Evolutionary conservation across 139 green algal genomes (phyloP), one percentile per base, ranked within the genome.

Genomic region (Picochlorum sp.): DNA sequence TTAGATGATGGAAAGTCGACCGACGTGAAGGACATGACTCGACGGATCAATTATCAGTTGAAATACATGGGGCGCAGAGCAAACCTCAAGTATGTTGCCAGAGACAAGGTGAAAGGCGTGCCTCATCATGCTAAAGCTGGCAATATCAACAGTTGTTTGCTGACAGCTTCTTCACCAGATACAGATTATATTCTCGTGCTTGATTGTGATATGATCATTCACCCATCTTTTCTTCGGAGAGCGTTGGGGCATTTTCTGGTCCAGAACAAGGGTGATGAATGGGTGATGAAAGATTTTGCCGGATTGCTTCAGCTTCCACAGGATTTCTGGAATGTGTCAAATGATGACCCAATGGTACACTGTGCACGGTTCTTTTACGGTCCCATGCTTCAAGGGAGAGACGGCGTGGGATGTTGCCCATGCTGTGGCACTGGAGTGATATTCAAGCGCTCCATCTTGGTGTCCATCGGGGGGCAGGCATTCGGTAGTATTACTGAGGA

Each of bases 1-100:
- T 45, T 68, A 45, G 67, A 73, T n/a, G 67, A 73, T 52, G 34
- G 26, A 13, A 13, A n/a, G 13, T 45, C 56, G 4, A 20, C 23
- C 5, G 59, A 63, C 0, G 45, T 73, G 52, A 44, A 54, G 4
- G 30, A 49, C 26, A 30, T 61, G 14, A 58, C 68, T n/a, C 24
- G n/a, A 23, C 20, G 30, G 24, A 55, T 73, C 28, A 15, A 21
- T 9, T 34, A 41, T 45, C 57, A 69, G 45, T 20, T 9, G 31
- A 38, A 57, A 41, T 63, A 30, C 13, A 28, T 44, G 66, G 49
- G 26, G 6, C 38, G 66, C 1, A 41, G 41, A 18, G 52, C 41
- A 6, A 62, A 24, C 18, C 49, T 73, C 28, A 45, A 45, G n/a
- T 73, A 62, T 21, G 18, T 69, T 3, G 67, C n/a, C 0, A 45